Percentiles rank a stretch among this genome's conserved stretches.
Conservation (phyloP, 192 early-diverging fungal species). For the Haplosporangium gracile region DNA sequence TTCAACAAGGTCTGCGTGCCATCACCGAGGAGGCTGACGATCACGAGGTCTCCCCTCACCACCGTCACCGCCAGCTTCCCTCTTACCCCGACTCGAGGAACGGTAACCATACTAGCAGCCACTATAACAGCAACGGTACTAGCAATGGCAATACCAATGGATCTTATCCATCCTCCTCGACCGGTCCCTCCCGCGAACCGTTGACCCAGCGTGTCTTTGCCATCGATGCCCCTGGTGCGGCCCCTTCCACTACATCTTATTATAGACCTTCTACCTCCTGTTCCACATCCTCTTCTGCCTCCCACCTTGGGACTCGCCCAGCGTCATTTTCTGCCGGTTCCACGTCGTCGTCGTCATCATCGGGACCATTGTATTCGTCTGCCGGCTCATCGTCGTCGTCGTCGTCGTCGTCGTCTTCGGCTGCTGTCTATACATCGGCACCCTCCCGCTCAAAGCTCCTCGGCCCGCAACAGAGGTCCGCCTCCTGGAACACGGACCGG, state of each 20-base stretch:
- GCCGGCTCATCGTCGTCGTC: constrained; percentile 1
- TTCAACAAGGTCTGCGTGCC: constrained; percentile 28
- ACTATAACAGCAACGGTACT: neutral
- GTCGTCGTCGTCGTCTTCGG: constrained; percentile 1
- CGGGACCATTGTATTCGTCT: constrained; percentile 9
- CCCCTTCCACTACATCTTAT: neutral
- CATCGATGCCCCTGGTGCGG: neutral
- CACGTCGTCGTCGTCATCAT: constrained; percentile 6
- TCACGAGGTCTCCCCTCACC: neutral
- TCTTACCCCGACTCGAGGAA: constrained; percentile 2
- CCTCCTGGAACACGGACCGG: constrained; percentile 41
- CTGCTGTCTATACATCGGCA: constrained; percentile 11
- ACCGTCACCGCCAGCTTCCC: neutral
- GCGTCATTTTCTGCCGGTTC: constrained; percentile 31
- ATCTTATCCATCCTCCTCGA: neutral
- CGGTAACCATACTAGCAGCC: constrained; percentile 2
- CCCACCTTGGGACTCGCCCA: constrained; percentile 21
- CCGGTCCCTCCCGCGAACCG: too few species aligned
- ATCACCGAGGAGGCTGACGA: constrained; percentile 44
- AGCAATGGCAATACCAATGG: constrained; percentile 2
- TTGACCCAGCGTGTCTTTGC: constrained; percentile 1
- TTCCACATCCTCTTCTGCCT: constrained; percentile 10
- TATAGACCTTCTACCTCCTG: neutral
- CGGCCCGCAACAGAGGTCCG: constrained; percentile 33
- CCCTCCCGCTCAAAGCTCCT: constrained; percentile 15